Evolutionary conservation across 129 eudicot species (phyloP).

Genomic region (sunflower (Helianthus annuus)): DNA sequence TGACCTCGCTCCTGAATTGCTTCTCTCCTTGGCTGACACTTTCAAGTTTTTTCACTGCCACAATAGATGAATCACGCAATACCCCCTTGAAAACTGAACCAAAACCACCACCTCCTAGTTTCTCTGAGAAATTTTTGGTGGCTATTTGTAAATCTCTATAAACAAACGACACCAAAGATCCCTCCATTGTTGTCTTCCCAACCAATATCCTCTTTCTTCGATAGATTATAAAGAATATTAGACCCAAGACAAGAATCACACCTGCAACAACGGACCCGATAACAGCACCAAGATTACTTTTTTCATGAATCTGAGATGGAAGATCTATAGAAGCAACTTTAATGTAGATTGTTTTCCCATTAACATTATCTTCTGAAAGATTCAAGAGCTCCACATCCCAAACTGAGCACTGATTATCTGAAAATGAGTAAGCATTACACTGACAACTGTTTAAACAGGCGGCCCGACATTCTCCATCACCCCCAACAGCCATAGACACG

Average conservation of each 20-base stretch:
- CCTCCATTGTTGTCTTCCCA: constrained; percentile 40
- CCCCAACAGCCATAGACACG: constrained; percentile 18
- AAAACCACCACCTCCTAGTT: constrained; percentile 64
- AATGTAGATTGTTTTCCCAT: constrained; percentile 40
- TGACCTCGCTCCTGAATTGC: constrained; percentile 69
- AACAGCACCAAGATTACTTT: constrained; percentile 30
- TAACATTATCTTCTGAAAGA: constrained; percentile 37
- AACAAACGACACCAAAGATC: constrained; percentile 51
- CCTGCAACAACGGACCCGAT: constrained; percentile 37
- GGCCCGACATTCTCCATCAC: constrained; percentile 44
- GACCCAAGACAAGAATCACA: constrained; percentile 30
- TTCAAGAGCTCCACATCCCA: constrained; percentile 57
- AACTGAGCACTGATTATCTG: constrained; percentile 36
- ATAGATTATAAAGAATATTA: constrained; percentile 28
- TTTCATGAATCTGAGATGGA: constrained; percentile 22
- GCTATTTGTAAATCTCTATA: constrained; percentile 56
- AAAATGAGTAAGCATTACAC: constrained; percentile 65
- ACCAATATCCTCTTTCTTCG: constrained; percentile 24
- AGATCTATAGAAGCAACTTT: constrained; percentile 55
- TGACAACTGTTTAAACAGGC: constrained; percentile 47
- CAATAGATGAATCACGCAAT: constrained; percentile 49
- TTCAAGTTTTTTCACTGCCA: constrained; percentile 72
- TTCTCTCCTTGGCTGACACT: constrained; percentile 65
- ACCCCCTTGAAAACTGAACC: constrained; percentile 63
- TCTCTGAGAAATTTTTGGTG: constrained; percentile 54